Base-by-base conservation (phyloP, 2,329 filamentous ascomycete species). In the Botrytis hyacinthi region DNA sequence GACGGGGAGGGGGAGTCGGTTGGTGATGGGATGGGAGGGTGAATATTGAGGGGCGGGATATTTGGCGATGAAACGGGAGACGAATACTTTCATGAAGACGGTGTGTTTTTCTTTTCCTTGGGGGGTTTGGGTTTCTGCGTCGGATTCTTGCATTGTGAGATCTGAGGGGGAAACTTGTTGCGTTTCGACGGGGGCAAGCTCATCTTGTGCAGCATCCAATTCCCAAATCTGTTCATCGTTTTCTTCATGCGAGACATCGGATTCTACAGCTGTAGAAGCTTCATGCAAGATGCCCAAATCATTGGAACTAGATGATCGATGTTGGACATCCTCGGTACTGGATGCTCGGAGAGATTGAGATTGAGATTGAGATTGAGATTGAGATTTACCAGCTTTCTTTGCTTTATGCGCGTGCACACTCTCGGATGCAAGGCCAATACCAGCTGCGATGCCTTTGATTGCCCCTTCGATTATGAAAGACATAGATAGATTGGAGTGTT, bases 361-460 rank as follows among this genome's bases (percentile, higher is more conserved):
- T 46, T 46, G 44, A 46, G 44, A 46, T 46, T 22, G 54, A 29
- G 48, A 16, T 59, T 32, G 10, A 18, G 29, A 46, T 46, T 46
- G 44, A 46, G 44, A 46, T 46, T 22, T 46, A 29, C 6, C 9
- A 29, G 42, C 62, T 44, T 59, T 69, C 37, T 69, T 69, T 8
- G 51, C 67, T 44, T 72, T 59, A 18, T 72, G 59, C 14, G 72
- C n/a, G 1, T 70, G 48, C 29, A 76, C 72, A n/a, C 71, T 75
- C 71, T 79, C 78, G 6, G 77, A 77, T n/a, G 77, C 78, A 4
- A 79, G 76, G 29, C 77, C 76, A n/a, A 79, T 78, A 32, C 78
- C 77, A 9, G 76, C 75, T 26, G 76, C 77, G 6, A 79, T 62
- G 44, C 77, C 70, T 37, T 74, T 76, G 26, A 77, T 70, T 59